Evolutionary conservation across 2,329 filamentous ascomycete genomes (phyloP).

Genomic region (Trichoderma aggressivum): DNA sequence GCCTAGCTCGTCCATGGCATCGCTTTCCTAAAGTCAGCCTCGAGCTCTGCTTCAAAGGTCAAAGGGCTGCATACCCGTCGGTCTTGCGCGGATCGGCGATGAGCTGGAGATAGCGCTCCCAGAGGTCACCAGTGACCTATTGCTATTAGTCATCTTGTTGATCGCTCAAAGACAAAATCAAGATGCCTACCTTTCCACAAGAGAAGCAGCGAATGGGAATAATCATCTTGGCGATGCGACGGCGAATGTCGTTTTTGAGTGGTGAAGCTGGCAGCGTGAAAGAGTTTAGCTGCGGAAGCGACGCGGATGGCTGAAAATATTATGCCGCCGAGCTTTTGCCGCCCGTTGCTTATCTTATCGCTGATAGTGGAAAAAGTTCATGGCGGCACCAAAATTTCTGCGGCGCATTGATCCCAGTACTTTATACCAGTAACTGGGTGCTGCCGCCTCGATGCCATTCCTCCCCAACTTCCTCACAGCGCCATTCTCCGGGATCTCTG

Average conservation of each 20-base stretch:
- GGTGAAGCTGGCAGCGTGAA: constrained; percentile 22
- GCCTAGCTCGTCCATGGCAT: constrained; percentile 92
- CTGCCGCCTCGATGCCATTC: constrained; percentile 16
- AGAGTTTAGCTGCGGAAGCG: constrained; percentile 4
- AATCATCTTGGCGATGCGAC: constrained; percentile 68
- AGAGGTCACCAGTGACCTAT: constrained; percentile 93
- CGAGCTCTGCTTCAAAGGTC: neutral
- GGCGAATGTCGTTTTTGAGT: neutral
- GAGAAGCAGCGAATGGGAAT: constrained; percentile 98
- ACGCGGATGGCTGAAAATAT: constrained; percentile 24
- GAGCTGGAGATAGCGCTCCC: constrained; percentile 90
- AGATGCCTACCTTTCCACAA: constrained; percentile 82
- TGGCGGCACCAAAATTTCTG: constrained; percentile 41
- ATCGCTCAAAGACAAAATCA: neutral
- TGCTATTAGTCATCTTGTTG: constrained; percentile 28
- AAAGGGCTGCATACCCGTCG: constrained; percentile 59
- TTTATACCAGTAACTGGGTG: constrained; percentile 17
- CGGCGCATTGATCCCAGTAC: constrained; percentile 14
- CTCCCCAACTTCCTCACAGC: neutral
- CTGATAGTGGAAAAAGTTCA: constrained; percentile 36
- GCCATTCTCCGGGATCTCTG: neutral
- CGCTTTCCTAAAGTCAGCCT: constrained; percentile 52
- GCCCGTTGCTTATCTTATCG: constrained; percentile 41
- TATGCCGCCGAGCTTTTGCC: constrained; percentile 32
- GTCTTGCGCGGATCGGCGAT: constrained; percentile 69